Evolutionary conservation across 1,139 yeast species (phyloP).

Genomic region (Pichia sp.): DNA sequence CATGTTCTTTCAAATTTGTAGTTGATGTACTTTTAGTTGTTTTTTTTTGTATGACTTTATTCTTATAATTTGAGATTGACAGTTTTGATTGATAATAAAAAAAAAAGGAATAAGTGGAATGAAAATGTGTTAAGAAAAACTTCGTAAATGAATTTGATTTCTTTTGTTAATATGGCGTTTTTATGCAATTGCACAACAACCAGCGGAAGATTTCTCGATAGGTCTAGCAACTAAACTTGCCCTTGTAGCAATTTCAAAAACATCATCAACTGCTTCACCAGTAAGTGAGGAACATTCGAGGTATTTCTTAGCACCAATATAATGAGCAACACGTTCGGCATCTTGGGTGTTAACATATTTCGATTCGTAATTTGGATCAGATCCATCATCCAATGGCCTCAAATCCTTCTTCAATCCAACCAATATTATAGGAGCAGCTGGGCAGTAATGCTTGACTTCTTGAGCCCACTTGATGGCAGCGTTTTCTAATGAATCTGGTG

Average conservation of each 20-base stretch:
- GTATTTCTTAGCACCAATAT: slow-evolving; percentile 62
- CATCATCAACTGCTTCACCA: slow-evolving; percentile 78
- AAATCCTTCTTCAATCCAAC: slow-evolving; percentile 69
- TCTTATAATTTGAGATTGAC: too few relatives aligned
- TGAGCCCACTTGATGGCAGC: slow-evolving; percentile 67
- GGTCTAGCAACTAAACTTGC: slow-evolving; percentile 47
- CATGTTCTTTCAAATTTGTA: too few relatives aligned
- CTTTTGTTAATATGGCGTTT: neutral
- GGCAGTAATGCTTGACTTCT: slow-evolving; percentile 62
- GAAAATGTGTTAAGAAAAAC: too few relatives aligned
- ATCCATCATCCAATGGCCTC: slow-evolving; percentile 31
- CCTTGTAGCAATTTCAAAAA: slow-evolving; percentile 69
- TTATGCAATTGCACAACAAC: slow-evolving; percentile 35
- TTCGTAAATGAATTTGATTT: too few relatives aligned
- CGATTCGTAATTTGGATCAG: slow-evolving; percentile 24
- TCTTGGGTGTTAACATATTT: slow-evolving; percentile 45
- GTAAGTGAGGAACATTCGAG: slow-evolving; percentile 71
- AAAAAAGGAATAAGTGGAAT: too few relatives aligned
- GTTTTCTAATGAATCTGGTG: slow-evolving; percentile 60
- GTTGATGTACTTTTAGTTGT: too few relatives aligned
- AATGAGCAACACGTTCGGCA: slow-evolving; percentile 53
- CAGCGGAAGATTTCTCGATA: slow-evolving; percentile 26
- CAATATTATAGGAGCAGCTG: slow-evolving; percentile 54
- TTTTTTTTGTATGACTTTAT: too few relatives aligned
- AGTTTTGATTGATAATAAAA: too few relatives aligned